Conservation (phyloP, 805 yeast genomes). For the Yamadazyma laniorum region DNA sequence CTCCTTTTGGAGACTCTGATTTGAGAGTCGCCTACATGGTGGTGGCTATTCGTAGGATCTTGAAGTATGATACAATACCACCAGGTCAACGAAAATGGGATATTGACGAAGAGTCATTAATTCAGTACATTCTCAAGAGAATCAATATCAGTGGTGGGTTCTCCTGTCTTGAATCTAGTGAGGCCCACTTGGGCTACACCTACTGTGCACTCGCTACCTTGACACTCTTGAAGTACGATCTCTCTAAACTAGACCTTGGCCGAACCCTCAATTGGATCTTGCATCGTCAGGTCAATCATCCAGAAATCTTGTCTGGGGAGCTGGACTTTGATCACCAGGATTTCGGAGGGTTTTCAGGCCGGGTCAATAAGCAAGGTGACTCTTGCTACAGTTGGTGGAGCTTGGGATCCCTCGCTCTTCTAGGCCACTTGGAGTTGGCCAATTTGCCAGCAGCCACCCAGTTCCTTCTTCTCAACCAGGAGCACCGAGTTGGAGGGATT, state of each 20-base stretch:
- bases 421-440: slow-evolving; percentile 34
- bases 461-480: slow-evolving; percentile 60
- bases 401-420: slow-evolving; percentile 51
- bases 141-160: slow-evolving; percentile 66
- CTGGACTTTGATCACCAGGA: slow-evolving; percentile 40
- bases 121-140: slow-evolving; percentile 29
- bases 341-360: slow-evolving; percentile 81
- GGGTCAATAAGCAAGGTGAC: slow-evolving; percentile 81
- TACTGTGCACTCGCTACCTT: slow-evolving; percentile 77
- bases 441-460: slow-evolving; percentile 32
- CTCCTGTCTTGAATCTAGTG: slow-evolving; percentile 50
- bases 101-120: slow-evolving; percentile 43
- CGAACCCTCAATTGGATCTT: slow-evolving; percentile 57
- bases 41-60: slow-evolving; percentile 52
- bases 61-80: slow-evolving; percentile 29
- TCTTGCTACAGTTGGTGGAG: slow-evolving; percentile 91
- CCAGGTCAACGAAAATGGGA: slow-evolving; percentile 21
- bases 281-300: slow-evolving; percentile 57
- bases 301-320: slow-evolving; percentile 26
- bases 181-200: slow-evolving; percentile 84
- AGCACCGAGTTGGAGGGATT: slow-evolving; percentile 71
- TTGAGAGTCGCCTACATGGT: slow-evolving; percentile 76
- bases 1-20: slow-evolving; percentile 64
- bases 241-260: slow-evolving; percentile 17
- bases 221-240: slow-evolving; percentile 32